Evolutionary conservation across 2,329 filamentous ascomycete genomes (phyloP).

Genomic region (Sarocladium kiliense): DNA sequence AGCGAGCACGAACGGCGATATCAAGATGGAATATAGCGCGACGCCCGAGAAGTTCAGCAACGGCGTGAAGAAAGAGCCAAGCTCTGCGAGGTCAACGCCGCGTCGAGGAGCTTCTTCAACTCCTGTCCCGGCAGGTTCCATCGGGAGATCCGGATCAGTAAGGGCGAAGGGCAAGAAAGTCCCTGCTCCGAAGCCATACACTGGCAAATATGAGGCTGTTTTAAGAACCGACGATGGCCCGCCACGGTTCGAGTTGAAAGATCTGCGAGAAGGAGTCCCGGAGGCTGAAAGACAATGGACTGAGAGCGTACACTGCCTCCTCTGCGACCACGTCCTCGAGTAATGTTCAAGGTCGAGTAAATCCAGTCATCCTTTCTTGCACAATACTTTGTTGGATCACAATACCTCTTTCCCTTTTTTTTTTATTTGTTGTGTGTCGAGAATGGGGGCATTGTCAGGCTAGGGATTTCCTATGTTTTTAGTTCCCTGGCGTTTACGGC

Average conservation of each 20-base stretch:
- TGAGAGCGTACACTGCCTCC: constrained; percentile 43
- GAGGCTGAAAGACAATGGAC: constrained; percentile 49
- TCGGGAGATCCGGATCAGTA: neutral
- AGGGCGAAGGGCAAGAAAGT: constrained; percentile 20
- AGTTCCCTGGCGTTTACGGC: neutral
- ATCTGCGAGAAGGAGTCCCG: constrained; percentile 40
- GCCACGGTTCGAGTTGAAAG: constrained; percentile 45
- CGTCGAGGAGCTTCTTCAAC: neutral
- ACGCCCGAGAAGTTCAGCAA: constrained; percentile 1
- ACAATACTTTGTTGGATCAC: neutral
- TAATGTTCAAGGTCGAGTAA: too few relatives aligned
- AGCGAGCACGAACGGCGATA: neutral
- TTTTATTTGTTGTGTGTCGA: neutral
- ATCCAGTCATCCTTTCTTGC: too few relatives aligned
- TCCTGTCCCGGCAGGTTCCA: neutral
- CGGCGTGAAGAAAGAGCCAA: constrained; percentile 5
- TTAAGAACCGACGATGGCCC: constrained; percentile 43
- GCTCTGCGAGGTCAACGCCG: neutral
- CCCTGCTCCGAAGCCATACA: constrained; percentile 37
- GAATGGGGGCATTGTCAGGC: neutral
- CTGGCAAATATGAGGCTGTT: constrained; percentile 45
- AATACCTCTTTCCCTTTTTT: neutral
- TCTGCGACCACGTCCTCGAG: constrained; percentile 43
- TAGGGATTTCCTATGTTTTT: neutral
- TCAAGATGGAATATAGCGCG: neutral